A percentile compares a stretch with the other conserved stretches of the same genome.
phyloP scores from a whole-genome alignment of 176 grass and related monocot genomes.

The Bolboschoenus planiculmis region DNA sequence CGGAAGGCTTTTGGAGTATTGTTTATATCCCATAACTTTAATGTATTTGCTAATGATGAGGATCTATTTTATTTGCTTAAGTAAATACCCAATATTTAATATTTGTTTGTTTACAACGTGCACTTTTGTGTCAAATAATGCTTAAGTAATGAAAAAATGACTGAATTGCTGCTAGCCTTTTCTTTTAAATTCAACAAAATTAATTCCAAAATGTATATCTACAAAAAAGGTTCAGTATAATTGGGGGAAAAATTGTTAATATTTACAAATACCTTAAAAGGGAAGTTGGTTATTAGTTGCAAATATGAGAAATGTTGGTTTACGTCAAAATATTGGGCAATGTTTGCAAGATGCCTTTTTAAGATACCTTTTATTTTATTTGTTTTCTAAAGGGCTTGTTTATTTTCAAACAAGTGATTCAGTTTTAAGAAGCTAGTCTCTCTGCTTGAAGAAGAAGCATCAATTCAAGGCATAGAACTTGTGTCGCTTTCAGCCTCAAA shows the following conservation, averaged over 20 bases:
- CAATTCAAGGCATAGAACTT: slow-evolving; percentile 26
- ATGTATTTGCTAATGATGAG: not conserved
- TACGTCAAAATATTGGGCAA: not conserved
- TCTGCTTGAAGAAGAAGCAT: slow-evolving; percentile 58
- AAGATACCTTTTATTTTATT: not conserved
- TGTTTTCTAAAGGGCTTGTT: not conserved
- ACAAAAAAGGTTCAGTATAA: not conserved
- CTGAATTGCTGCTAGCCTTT: not conserved
- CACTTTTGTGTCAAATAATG: not conserved
- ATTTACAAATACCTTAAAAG: not conserved
- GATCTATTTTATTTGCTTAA: not conserved
- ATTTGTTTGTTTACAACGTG: not conserved
- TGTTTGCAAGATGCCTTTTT: not conserved
- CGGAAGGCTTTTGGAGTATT: not conserved
- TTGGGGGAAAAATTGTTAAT: not conserved
- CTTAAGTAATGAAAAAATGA: not conserved
- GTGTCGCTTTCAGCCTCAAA: slow-evolving; percentile 23
- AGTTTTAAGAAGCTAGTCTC: slow-evolving; percentile 76
- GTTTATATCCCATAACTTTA: not conserved
- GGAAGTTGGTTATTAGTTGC: not conserved
- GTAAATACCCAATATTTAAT: not conserved
- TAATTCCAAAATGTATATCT: not conserved
- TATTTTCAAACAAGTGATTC: slow-evolving; percentile 38
- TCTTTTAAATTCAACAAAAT: not conserved
- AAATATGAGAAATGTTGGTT: not conserved